Evolutionary conservation across 345 rosid species (phyloP), one percentile per base, ranked within the genome.

Genomic region (Salix suchowensis): DNA sequence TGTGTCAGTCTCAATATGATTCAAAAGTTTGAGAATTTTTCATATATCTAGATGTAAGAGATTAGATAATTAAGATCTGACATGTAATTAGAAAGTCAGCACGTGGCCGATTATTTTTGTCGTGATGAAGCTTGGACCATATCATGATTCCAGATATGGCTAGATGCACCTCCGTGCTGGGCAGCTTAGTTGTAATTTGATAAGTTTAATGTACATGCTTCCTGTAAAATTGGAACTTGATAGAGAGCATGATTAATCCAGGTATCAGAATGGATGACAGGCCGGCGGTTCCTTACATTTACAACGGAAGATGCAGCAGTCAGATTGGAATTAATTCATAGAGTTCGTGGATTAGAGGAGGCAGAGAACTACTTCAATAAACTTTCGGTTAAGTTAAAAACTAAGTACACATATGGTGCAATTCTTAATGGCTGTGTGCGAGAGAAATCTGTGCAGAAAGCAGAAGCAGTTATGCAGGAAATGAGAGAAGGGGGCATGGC

Each of bases 181-280:
- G 44, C 44, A 40, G 44, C 2, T 2, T 40, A 40, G 44, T 40
- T 40, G 44, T 40, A 44, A 44, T 44, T 44, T 44, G 50, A 44
- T 44, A 18, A 44, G 16, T 44, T 44, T 44, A 44, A 44, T 44
- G 50, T 44, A 44, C 48, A 3, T 44, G 50, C 50, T 44, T 44
- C 50, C 50, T 44, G 50, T 13, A 44, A 44, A 44, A 44, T 44
- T 44, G 50, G 50, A 44, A 13, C 50, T 44, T 14, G 16, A 44
- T 44, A 13, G 50, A 13, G 16, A 13, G 16, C 50, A 44, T 13
- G 5, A 44, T 44, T 13, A 3, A 14, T 75, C 44, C 83, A 79
- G 78, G 70, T 79, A 39, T 83, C 85, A 26, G 42, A 79, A 19
- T 83, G 85, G 83, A 77, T 79, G 82, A 28, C 74, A 28, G 74